Evolutionary conservation across 495 filamentous ascomycete genomes (phyloP), one percentile per base, ranked within the genome.

Genomic region (Neurospora africana): DNA sequence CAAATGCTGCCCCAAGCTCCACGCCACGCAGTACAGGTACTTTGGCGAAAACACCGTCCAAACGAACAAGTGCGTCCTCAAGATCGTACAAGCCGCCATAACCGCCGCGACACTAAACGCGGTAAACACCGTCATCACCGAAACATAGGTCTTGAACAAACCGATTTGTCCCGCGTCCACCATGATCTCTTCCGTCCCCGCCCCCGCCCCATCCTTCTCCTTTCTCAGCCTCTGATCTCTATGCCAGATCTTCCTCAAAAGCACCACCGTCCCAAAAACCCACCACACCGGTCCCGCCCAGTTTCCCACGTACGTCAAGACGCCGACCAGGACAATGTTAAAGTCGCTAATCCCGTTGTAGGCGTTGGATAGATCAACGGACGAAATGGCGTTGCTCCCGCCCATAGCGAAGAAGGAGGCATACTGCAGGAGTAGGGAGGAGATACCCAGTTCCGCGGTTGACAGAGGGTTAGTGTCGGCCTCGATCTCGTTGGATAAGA

Each of bases 41-140:
- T 98, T 99, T 5, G 96, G 96, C 69, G 91, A 94, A 81, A 99
- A 99, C 37, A 99, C 96, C 0, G 94, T 98, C 96, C 96, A 99
- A 70, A 99, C 92, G 81, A 99, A 99, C 73, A 99, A 82, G 84
- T 99, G 96, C 58, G 91, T 91, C 76, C 95, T 84, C 77, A 98
- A 77, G 13, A 86, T 82, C 72, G 92, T 93, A 78, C 96, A 99
- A 37, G 96, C 93, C 35, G 86, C 88, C 93, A 97, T 97, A 10
- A 97, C 92, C 39, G 87, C 90, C 21, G 88, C 79, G 70, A 91
- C 79, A 30, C 86, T 86, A 4, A 81, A 79, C 8, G 90, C 83
- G 39, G 85, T 79, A 75, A 93, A 94, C 30, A 91, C 80, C 21
- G 93, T 95, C 76, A 92, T 75, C 70, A 90, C 69, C 0, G 87